Conservation (phyloP, 306 rosid species). For the Sesbania bispinosa region DNA sequence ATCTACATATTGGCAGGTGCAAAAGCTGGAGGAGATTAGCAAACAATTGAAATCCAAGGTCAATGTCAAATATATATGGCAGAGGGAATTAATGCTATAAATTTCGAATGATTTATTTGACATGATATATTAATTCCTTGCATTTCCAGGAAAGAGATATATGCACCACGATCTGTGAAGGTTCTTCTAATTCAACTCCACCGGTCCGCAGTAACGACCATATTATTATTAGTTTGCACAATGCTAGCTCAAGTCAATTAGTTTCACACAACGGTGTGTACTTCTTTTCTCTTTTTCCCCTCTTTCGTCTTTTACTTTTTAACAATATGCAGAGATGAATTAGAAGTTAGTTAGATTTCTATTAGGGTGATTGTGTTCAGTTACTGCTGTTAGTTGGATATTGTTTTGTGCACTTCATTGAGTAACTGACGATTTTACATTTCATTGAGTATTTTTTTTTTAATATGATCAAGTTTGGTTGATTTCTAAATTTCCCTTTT, state of each 20-base stretch:
- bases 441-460: too few species aligned
- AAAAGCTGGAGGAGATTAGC: conserved; percentile 41
- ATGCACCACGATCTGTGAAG: conserved; percentile 3
- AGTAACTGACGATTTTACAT: too few species aligned
- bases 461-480: too few species aligned
- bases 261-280: conserved; percentile 8
- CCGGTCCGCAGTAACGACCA: background rate
- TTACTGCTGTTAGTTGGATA: too few species aligned
- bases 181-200: background rate
- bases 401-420: too few species aligned
- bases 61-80: background rate
- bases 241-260: background rate
- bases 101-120: background rate
- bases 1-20: conserved; percentile 35
- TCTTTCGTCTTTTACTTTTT: too few species aligned
- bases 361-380: too few species aligned
- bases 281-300: background rate
- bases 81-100: background rate
- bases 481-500: too few species aligned
- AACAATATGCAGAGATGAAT: too few species aligned
- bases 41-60: conserved; percentile 60
- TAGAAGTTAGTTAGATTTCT: too few species aligned
- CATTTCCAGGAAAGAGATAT: conserved; percentile 3
- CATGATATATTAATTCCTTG: background rate
- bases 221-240: background rate